phyloP scores from a whole-genome alignment of 2,329 filamentous ascomycete species.

The Huntiella abstrusa region DNA sequence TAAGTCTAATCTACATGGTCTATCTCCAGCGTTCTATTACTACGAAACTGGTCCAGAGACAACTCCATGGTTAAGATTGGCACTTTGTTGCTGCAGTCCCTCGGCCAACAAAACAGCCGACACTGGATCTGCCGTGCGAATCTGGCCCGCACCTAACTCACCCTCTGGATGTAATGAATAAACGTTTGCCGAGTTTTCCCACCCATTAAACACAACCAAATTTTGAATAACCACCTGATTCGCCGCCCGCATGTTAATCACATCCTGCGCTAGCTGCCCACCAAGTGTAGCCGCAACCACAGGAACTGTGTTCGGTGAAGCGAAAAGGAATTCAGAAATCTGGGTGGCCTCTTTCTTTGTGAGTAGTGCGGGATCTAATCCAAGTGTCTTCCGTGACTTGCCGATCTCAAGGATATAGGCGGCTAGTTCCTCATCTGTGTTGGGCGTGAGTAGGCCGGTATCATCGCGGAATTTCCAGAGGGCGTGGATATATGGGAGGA shows the following conservation, averaged over 20 bases:
- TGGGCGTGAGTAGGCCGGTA: not conserved
- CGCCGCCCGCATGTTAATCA: slow-evolving; percentile 85
- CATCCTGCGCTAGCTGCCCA: slow-evolving; percentile 81
- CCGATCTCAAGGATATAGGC: slow-evolving; percentile 61
- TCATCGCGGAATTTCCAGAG: slow-evolving; percentile 37
- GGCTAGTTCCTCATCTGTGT: slow-evolving; percentile 33
- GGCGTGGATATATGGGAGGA: slow-evolving; percentile 71
- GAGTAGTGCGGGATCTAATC: slow-evolving; percentile 22
- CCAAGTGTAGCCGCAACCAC: slow-evolving; percentile 80
- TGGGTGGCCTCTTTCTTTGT: slow-evolving; percentile 43
- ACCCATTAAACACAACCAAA: slow-evolving; percentile 78
- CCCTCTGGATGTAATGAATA: slow-evolving; percentile 64
- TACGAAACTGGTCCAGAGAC: not conserved
- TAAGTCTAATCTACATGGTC: not conserved
- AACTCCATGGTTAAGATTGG: no score
- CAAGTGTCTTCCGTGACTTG: slow-evolving; percentile 57
- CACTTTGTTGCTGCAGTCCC: not conserved
- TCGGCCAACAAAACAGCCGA: not conserved
- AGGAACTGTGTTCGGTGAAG: slow-evolving; percentile 64
- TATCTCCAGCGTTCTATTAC: not conserved
- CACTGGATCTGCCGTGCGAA: slow-evolving; percentile 5
- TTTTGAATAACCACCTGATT: slow-evolving; percentile 94
- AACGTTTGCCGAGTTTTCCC: slow-evolving; percentile 55
- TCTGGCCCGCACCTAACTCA: slow-evolving; percentile 10
- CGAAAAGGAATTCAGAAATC: slow-evolving; percentile 69